Base-by-base conservation (phyloP, 768 basidiomycete genomes). In the Rubroboletus satanas region DNA sequence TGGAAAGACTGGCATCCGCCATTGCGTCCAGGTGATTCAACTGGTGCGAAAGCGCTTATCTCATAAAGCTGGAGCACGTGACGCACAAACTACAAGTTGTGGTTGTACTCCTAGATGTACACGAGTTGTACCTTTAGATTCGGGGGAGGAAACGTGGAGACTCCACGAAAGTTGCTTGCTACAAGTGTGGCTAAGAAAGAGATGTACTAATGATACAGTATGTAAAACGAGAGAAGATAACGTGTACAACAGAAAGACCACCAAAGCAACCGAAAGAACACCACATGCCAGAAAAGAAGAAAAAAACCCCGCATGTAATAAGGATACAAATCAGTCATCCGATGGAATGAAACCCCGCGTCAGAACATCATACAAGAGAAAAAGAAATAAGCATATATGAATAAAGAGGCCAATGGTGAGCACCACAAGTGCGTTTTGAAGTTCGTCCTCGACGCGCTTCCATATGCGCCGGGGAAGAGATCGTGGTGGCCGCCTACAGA, bases 331-430 rank as follows among this genome's bases (percentile, higher is more conserved):
- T 68, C 52, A 68, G 38, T 68, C 66, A 41, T 68, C 66, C 3
- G 67, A 60, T 31, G 67, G 66, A 23, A 54, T 28, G 28, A 68
- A 36, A 36, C 67, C 67, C 26, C 67, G 65, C 7, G 58, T 60
- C 10, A 70, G 62, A 41, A 70, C 50, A 60, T 68, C 64, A 56
- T 70, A 70, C 23, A 71, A 39, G 18, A 70, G 61, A 18, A 56
- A 68, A 9, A 68, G 26, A 54, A 58, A 62, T 57, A 70, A 60
- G 18, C 69, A 70, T 26, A 54, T 23, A 35, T 71, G 58, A 54
- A 70, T 64, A 23, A 61, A 46, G 8, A 67, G 42, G n/a, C 69
- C 69, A 12, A 70, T 45, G 14, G 48, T 42, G 36, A 71, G 37
- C 21, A 70, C 54, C 9, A 58, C 53, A 17, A 71, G 23, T 7